Base-by-base conservation (phyloP, 1,139 yeast species). In the Candida glucosophila region DNA sequence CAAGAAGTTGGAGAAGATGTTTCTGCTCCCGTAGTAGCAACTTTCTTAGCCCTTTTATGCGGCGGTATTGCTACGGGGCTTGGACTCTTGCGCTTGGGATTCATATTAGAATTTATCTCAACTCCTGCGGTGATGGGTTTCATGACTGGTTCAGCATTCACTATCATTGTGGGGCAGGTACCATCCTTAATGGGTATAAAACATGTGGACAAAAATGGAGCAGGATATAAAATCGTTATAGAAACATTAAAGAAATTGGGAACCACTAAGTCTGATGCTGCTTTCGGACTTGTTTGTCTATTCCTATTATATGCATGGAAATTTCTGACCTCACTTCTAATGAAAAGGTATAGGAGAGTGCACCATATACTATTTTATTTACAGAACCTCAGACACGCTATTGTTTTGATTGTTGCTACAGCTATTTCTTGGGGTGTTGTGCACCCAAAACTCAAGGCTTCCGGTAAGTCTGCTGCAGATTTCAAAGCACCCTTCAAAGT, bases 111-210 rank as follows among this genome's bases (percentile, higher is more conserved):
- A 49, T 76, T 81, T 47, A 85, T 88, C 41, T 85, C 96, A 5
- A 64, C 79, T 41, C 95, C 95, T 19, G 95, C 95, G 1, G 95
- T 88, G 24, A 69, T 86, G 61, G 97, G 96, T 1, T 88, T 86
- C 58, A 88, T 88, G 92, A 71, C 92, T 20, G 96, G 96, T 29
- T 85, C 95, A 8, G 95, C 96, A 3, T 71, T 88, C 44, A 76
- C 65, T 41, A 88, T 88, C 44, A 64, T 80, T 24, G 55, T 65
- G 31, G 95, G 96, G 20, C 96, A 88, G 56, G 77, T 86, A 6
- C 95, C 96, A 2, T 80, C 69, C 9, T 65, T 88, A 34, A 68
- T 88, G 82, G 97, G 97, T 14, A 80, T 65, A 55, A 61, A 55
- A 38, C 67, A 57, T 13, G 83, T 86, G 31, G 75, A 82, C 55